Evolutionary conservation across 495 filamentous ascomycete genomes (phyloP).

Genomic region (Penicillium alfredii): DNA sequence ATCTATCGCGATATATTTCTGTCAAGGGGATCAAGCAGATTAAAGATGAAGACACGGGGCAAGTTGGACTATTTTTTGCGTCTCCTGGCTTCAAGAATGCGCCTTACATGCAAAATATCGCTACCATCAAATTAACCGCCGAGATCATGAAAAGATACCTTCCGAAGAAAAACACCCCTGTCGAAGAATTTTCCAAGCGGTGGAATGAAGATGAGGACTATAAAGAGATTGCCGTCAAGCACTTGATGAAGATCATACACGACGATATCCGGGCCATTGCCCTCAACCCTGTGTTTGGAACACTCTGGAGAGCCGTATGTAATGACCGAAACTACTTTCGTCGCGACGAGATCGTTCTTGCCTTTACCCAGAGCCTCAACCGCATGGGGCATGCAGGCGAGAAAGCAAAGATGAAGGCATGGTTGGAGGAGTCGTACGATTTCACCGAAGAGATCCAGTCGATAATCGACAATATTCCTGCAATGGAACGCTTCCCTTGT

Average conservation of each 20-base stretch:
- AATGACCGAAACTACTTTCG: slow-evolving; percentile 33
- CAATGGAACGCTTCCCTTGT: slow-evolving; percentile 42
- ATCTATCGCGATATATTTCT: slow-evolving; percentile 3
- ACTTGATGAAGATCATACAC: slow-evolving; percentile 34
- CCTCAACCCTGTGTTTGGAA: slow-evolving; percentile 44
- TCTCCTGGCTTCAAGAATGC: background rate
- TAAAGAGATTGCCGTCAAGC: slow-evolving; percentile 22
- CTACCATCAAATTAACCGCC: slow-evolving; percentile 7
- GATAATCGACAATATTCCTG: slow-evolving; percentile 38
- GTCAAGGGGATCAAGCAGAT: slow-evolving; percentile 5
- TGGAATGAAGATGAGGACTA: slow-evolving; percentile 32
- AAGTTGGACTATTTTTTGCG: slow-evolving; percentile 3
- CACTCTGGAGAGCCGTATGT: slow-evolving; percentile 41
- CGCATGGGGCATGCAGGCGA: slow-evolving; percentile 18
- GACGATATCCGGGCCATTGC: slow-evolving; percentile 34
- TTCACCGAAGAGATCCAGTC: slow-evolving; percentile 31
- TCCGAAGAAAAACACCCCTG: slow-evolving; percentile 16
- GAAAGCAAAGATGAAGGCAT: slow-evolving; percentile 32
- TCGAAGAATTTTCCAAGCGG: slow-evolving; percentile 31
- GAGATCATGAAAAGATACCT: slow-evolving; percentile 5
- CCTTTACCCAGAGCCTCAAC: slow-evolving; percentile 31
- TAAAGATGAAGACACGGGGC: slow-evolving; percentile 1
- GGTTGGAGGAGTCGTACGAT: slow-evolving; percentile 46
- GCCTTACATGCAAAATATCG: background rate
- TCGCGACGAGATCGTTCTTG: slow-evolving; percentile 32